Evolutionary conservation across 2,329 filamentous ascomycete genomes (phyloP).

Genomic region (Penicillium paneum): DNA sequence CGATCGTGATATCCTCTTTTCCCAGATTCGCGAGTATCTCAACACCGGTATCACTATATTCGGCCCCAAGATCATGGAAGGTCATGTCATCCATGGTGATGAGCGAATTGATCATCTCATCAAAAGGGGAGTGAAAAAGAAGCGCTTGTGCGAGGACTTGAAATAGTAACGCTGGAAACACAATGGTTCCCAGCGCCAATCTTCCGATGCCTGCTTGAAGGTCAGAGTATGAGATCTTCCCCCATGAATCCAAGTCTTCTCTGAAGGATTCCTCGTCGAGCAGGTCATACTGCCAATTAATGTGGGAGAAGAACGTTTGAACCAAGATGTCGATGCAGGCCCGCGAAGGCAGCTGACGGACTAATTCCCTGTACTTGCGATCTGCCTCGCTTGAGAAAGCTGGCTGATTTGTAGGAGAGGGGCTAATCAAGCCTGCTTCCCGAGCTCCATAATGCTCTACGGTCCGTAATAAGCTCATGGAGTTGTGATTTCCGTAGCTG

Average conservation of each 20-base stretch:
- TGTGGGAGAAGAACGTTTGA: conserved; percentile 10
- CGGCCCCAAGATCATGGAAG: conserved; percentile 12
- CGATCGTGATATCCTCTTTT: conserved; percentile 11
- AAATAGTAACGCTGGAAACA: conserved; percentile 18
- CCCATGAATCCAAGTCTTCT: conserved; percentile 8
- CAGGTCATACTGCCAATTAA: conserved; percentile 20
- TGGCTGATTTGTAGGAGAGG: neutral
- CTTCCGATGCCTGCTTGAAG: conserved; percentile 6
- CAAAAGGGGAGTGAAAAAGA: conserved; percentile 11
- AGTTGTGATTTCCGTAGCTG: conserved; percentile 7
- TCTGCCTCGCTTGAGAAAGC: neutral
- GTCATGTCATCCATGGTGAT: conserved; percentile 12
- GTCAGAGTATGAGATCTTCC: conserved; percentile 8
- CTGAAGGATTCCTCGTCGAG: conserved; percentile 13
- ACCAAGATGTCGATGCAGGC: conserved; percentile 9
- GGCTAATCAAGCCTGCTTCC: neutral
- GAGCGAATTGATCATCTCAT: conserved; percentile 6
- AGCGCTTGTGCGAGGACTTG: conserved; percentile 20
- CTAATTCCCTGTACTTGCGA: conserved; percentile 4
- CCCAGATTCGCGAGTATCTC: conserved; percentile 10
- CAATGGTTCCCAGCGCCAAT: conserved; percentile 1
- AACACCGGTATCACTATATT: conserved; percentile 14
- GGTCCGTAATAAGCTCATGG: conserved; percentile 14
- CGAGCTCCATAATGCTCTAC: conserved; percentile 1
- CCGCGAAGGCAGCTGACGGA: conserved; percentile 10